These are phyloP conservation scores for Phytophthora hybrid DNA, from an alignment of 352 stramenopile species.

Conservation along the genomic window DNA sequence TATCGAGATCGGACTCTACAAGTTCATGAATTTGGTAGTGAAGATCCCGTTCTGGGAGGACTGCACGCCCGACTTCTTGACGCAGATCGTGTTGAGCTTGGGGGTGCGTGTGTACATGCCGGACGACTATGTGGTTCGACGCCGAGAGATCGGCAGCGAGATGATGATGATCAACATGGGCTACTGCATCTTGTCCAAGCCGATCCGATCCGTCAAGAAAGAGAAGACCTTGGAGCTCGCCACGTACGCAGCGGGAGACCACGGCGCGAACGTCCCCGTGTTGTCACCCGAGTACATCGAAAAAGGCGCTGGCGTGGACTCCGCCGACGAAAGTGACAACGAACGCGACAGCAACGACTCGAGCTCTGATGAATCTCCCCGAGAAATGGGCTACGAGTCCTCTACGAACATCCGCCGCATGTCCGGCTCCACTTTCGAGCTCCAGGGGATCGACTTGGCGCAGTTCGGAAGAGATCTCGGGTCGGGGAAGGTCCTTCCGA, in stretches of 20 bases:
- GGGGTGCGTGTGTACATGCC: neutral
- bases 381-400: no score
- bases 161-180: neutral
- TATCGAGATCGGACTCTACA: neutral
- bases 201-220: neutral
- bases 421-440: no score
- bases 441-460: no score
- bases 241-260: neutral
- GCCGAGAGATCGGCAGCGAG: neutral
- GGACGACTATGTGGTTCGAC: neutral
- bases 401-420: no score
- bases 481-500: neutral
- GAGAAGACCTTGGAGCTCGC: neutral
- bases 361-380: no score
- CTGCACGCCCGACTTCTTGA: neutral
- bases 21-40: neutral
- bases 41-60: neutral
- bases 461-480: neutral
- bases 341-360: no score
- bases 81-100: neutral
- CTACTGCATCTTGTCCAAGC: neutral
- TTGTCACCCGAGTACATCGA: no score
- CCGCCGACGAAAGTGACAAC: no score
- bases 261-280: no score
- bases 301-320: no score